A percentile compares a stretch with the other conserved stretches of the same genome.
phyloP scores from a whole-genome alignment of 228 moss, liverwort and hornwort species.

The Sphagnum fallax region DNA sequence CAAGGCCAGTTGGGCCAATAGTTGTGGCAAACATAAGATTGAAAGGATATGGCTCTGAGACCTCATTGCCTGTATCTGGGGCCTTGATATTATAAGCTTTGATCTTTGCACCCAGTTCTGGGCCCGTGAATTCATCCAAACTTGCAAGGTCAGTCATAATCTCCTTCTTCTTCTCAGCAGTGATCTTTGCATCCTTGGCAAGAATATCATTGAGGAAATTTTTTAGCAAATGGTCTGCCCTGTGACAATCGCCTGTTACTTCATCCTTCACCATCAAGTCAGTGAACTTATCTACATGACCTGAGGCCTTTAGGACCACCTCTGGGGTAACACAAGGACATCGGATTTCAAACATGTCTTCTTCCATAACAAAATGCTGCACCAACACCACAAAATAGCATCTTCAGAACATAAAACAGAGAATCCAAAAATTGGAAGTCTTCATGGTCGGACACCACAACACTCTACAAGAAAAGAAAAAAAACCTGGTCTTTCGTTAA shows the following conservation, averaged over 20 bases:
- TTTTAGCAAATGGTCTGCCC: constrained; percentile 90
- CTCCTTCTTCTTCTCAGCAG: constrained; percentile 33
- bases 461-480: too few species aligned
- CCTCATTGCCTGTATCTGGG: constrained; percentile 71
- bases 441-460: background rate
- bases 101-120: constrained; percentile 73
- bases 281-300: constrained; percentile 98
- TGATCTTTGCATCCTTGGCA: constrained; percentile 50
- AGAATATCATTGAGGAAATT: constrained; percentile 50
- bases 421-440: background rate
- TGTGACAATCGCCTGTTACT: constrained; percentile 62
- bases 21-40: constrained; percentile 93
- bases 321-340: constrained; percentile 90
- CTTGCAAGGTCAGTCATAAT: constrained; percentile 63
- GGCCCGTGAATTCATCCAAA: constrained; percentile 73
- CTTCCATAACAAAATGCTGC: constrained; percentile 97
- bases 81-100: constrained; percentile 73
- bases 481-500: too few species aligned
- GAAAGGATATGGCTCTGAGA: constrained; percentile 94
- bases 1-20: constrained; percentile 81
- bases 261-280: constrained; percentile 96
- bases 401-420: background rate
- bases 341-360: constrained; percentile 89
- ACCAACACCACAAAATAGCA: background rate
- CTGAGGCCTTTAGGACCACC: constrained; percentile 83